Percentiles rank a stretch among this genome's conserved stretches.
Evolutionary conservation across 768 basidiomycete genomes (phyloP).

Genomic region (Fomitopsis serialis): DNA sequence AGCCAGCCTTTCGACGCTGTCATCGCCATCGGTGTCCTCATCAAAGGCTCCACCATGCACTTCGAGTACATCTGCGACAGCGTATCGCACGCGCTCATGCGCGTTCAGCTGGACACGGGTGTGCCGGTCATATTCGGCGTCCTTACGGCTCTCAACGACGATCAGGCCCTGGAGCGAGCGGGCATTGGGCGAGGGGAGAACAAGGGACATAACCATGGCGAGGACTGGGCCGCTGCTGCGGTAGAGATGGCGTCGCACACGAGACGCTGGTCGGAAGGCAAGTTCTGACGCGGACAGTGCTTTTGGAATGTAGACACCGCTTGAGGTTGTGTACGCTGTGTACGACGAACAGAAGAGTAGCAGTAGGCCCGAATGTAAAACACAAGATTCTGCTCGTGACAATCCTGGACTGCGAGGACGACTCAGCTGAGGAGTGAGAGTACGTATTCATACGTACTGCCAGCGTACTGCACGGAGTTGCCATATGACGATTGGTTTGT

Average conservation of each 20-base stretch:
- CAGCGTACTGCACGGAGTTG: no score
- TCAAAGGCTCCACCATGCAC: slow-evolving; percentile 98
- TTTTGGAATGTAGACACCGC: no score
- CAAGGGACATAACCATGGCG: slow-evolving; percentile 94
- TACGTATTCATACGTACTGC: no score
- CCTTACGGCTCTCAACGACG: slow-evolving; percentile 85
- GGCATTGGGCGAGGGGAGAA: slow-evolving; percentile 67
- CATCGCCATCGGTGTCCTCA: slow-evolving; percentile 96
- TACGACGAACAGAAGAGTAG: background rate
- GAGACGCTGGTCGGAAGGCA: slow-evolving; percentile 65
- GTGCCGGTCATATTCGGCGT: slow-evolving; percentile 97
- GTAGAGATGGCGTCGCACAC: slow-evolving; percentile 83
- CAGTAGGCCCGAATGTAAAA: background rate
- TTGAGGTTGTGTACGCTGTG: background rate
- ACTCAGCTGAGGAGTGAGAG: no score
- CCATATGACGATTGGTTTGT: background rate
- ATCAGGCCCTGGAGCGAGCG: slow-evolving; percentile 93
- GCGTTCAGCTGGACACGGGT: slow-evolving; percentile 87
- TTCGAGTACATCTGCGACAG: slow-evolving; percentile 98
- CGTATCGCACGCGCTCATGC: slow-evolving; percentile 93
- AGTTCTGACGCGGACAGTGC: slow-evolving; percentile 33
- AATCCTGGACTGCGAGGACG: no score
- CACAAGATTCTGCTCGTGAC: no score
- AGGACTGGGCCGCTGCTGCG: slow-evolving; percentile 96
- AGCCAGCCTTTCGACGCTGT: slow-evolving; percentile 84